Evolutionary conservation across 768 basidiomycete species (phyloP).

Genomic region (Russula olivacea): DNA sequence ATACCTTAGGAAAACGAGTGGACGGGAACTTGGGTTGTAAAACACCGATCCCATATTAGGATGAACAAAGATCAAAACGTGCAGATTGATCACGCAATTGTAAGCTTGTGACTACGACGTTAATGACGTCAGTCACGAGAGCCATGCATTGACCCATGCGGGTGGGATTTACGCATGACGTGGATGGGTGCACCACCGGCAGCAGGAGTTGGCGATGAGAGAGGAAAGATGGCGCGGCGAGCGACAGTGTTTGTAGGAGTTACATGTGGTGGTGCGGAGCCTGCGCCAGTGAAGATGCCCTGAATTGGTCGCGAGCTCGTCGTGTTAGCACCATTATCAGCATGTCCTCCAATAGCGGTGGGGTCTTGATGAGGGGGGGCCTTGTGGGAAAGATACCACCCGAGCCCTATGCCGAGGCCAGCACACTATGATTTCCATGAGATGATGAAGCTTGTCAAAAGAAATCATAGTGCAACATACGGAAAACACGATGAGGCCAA

Average conservation of each 20-base stretch:
- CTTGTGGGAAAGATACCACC: conserved; percentile 53
- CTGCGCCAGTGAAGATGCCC: neutral
- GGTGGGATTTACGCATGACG: conserved; percentile 14
- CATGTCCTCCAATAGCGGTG: conserved; percentile 59
- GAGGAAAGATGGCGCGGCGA: conserved; percentile 31
- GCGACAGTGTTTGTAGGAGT: conserved; percentile 58
- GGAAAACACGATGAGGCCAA: conserved; percentile 53
- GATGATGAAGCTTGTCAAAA: neutral
- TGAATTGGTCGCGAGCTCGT: conserved; percentile 17
- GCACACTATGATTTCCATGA: conserved; percentile 35
- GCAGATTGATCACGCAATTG: conserved; percentile 1
- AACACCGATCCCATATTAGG: conserved; percentile 25
- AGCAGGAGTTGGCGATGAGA: conserved; percentile 24
- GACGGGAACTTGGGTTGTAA: conserved; percentile 29
- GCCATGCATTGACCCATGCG: neutral
- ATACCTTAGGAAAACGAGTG: conserved; percentile 28
- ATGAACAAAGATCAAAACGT: neutral
- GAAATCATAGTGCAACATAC: conserved; percentile 33
- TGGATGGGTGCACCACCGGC: conserved; percentile 12
- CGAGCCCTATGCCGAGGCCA: conserved; percentile 53
- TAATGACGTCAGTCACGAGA: neutral
- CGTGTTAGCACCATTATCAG: conserved; percentile 33
- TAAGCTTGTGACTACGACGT: conserved; percentile 16
- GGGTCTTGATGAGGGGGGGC: conserved; percentile 46
- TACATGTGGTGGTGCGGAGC: conserved; percentile 37